A percentile compares a stretch with the other conserved stretches of the same genome.
phyloP scores from a whole-genome alignment of 257 asterid genomes.

The Nicotiana knightiana region DNA sequence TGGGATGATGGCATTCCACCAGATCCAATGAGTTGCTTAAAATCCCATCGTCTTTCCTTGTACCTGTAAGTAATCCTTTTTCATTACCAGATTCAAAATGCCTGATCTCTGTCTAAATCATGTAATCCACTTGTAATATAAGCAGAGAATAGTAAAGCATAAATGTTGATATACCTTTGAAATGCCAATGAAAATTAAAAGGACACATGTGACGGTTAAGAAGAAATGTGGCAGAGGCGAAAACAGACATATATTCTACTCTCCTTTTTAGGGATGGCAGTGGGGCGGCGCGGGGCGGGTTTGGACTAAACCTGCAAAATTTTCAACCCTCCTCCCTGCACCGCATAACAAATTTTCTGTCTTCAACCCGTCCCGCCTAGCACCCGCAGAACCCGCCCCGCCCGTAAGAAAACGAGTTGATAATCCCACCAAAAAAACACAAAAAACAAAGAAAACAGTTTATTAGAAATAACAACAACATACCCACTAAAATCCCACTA shows the following conservation, averaged over 20 bases:
- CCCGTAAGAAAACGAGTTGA: no score
- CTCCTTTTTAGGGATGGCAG: background rate
- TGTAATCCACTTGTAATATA: background rate
- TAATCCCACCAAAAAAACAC: no score
- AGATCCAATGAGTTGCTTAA: constrained; percentile 13
- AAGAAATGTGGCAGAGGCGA: background rate
- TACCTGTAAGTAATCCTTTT: constrained; percentile 6
- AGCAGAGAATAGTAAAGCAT: background rate
- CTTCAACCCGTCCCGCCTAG: no score
- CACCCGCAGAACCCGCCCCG: no score
- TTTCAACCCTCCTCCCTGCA: no score
- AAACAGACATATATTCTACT: background rate
- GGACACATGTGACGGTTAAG: background rate
- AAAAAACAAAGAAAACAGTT: no score
- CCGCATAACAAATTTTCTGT: no score
- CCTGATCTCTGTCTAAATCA: background rate
- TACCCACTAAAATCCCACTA: no score
- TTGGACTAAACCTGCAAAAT: no score
- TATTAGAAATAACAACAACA: no score
- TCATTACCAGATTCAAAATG: background rate
- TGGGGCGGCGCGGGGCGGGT: no score
- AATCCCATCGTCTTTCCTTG: constrained; percentile 18
- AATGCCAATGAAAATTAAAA: background rate
- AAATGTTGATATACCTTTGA: background rate
- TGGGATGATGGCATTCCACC: constrained; percentile 26